Evolutionary conservation across 2,329 filamentous ascomycete genomes (phyloP).

Genomic region (Ciborinia camelliae): DNA sequence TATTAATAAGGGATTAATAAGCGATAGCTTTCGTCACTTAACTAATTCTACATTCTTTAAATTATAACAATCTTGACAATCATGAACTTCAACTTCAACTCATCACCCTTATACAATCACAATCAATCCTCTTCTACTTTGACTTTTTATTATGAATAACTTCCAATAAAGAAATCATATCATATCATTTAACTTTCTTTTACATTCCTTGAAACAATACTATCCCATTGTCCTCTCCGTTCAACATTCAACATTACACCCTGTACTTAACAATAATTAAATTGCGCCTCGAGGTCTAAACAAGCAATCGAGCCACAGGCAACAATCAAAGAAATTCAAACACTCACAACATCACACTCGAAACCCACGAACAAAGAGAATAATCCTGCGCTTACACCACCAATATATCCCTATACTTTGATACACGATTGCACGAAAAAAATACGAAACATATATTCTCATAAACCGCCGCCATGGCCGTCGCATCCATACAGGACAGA

Average conservation of each 20-base stretch:
- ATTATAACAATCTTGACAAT: too few relatives aligned
- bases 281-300: neutral
- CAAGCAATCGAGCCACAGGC: neutral
- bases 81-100: too few relatives aligned
- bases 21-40: too few relatives aligned
- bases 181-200: neutral
- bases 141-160: neutral
- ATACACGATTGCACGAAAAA: conserved; percentile 19
- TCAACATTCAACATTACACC: too few relatives aligned
- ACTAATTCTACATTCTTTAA: too few relatives aligned
- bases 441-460: neutral
- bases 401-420: conserved; percentile 15
- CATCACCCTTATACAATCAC: neutral
- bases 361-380: neutral
- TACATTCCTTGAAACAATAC: neutral
- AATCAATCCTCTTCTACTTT: neutral
- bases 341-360: neutral
- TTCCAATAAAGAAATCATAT: neutral
- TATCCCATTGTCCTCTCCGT: too few relatives aligned
- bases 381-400: neutral
- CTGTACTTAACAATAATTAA: neutral
- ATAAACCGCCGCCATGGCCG: conserved; percentile 49
- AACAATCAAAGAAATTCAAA: conserved; percentile 1
- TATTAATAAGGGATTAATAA: too few relatives aligned
- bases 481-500: conserved; percentile 87